Evolutionary conservation across 108 stramenopile genomes (phyloP).

Genomic region (Cyclotella atomus): DNA sequence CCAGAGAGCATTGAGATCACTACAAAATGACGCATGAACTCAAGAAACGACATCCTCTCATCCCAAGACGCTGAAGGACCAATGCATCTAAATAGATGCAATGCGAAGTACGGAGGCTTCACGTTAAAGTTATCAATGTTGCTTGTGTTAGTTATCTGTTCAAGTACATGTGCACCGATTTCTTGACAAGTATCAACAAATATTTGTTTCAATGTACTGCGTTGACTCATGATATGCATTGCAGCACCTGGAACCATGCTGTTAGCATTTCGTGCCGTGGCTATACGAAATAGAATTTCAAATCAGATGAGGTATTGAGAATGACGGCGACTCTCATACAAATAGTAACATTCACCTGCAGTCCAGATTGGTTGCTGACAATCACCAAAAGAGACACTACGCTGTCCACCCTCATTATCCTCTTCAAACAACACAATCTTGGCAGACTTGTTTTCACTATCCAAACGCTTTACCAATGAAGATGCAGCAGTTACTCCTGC

Average conservation of each 20-base stretch:
- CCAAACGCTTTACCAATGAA: slow-evolving; percentile 23
- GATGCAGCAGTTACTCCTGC: slow-evolving; percentile 54
- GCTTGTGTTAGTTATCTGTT: slow-evolving; percentile 6
- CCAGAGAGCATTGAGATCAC: slow-evolving; percentile 32
- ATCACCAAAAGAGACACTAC: slow-evolving; percentile 11
- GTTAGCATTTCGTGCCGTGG: slow-evolving; percentile 61
- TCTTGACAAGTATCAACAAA: slow-evolving; percentile 40
- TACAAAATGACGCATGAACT: slow-evolving; percentile 38
- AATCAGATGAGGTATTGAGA: background rate
- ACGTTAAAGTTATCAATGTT: slow-evolving; percentile 36
- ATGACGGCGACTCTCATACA: background rate
- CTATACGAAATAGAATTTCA: slow-evolving; percentile 3
- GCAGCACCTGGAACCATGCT: slow-evolving; percentile 50
- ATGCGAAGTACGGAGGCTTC: slow-evolving; percentile 50
- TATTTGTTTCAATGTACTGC: slow-evolving; percentile 31
- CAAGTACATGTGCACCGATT: slow-evolving; percentile 11
- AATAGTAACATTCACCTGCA: slow-evolving; percentile 48
- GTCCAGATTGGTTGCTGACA: slow-evolving; percentile 42
- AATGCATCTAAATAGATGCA: slow-evolving; percentile 41
- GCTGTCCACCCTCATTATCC: slow-evolving; percentile 23
- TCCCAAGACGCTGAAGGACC: slow-evolving; percentile 42
- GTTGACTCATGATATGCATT: slow-evolving; percentile 56
- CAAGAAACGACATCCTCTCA: slow-evolving; percentile 37
- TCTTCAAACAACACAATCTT: slow-evolving; percentile 51
- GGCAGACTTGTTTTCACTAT: background rate